Evolutionary conservation across 441 rosid genomes (phyloP), one percentile per base, ranked within the genome.

Genomic region (Bocquillonia castaneifolia): DNA sequence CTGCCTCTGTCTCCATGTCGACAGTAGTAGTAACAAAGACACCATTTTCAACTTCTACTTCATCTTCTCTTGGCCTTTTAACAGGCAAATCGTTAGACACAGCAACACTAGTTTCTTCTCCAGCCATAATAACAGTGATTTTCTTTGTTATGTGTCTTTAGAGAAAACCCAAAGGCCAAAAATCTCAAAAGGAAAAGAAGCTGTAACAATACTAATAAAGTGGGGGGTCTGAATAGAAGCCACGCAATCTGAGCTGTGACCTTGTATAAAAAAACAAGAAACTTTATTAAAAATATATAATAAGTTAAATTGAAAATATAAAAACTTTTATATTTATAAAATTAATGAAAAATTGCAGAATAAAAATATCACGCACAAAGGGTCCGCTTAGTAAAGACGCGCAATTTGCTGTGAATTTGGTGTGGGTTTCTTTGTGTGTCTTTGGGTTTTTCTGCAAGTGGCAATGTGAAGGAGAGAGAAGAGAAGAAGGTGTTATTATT

Each of bases 41-140:
- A 1, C 85, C 87, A 56, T 82, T 77, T 40, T 67, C 80, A 47
- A 47, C 5, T 4, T 47, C 51, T 47, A 47, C 1, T 60, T 77
- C 91, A 6, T 79, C 90, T 34, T 88, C 93, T 72, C 91, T 85
- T 5, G 90, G 85, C 76, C 96, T 86, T 71, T 90, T 92, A 69
- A 82, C 70, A 1, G 83, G 79, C 72, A 88, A 81, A 80, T 90
- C 97, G 36, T 67, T 44, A 36, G n/a, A 68, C 18, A 57, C 54
- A 55, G 64, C 77, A 54, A 23, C 68, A 32, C 74, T 56, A 54
- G 15, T 63, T 23, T 78, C 72, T 48, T 75, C 78, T 63, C 76
- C 91, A 54, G 91, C 87, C 87, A 86, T 86, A 65, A 68, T 69
- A 34, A n/a, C 50, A 20, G 53, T 48, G n/a, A 6, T 32, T 42